Base-by-base conservation (phyloP, 345 rosid species). In the Barbarea vulgaris region DNA sequence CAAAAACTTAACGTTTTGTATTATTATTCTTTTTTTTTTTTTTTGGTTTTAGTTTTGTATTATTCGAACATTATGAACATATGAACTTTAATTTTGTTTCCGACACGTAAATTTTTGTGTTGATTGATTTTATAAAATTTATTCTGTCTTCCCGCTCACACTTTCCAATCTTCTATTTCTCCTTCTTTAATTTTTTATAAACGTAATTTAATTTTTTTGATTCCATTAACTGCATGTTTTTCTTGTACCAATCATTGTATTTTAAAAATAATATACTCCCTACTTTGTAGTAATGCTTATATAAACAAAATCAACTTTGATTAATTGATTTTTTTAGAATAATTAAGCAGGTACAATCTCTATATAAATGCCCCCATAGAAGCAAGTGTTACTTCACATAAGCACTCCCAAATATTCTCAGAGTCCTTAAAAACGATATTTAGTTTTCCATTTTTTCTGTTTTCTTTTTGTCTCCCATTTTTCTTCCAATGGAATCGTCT, bases 351-450 rank as follows among this genome's bases (percentile, higher is more conserved):
- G 60, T 55, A 63, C 7, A 47, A 18, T 25, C 33, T 69, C 80
- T 70, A 55, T 77, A 77, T 70, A 77, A 70, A 55, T 69, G 22
- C 36, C 36, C 22, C 28, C 60, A 25, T 70, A 34, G 76, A 70
- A 54, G 60, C 60, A 63, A 55, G 76, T 64, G 60, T 70, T 70
- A 70, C 66, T 63, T 64, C 76, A 77, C 80, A 70, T 69, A 67
- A 63, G 53, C 48, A 70, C 18, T 55, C 70, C 53, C 39, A 44
- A 63, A 25, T 47, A 62, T 54, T 13, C 34, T 54, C 60, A 3
- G 25, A 37, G 39, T 62, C 57, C 48, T 52, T 50, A 61, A 14
- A 25, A 21, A 50, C 47, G n/a, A 61, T 21, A 53, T 41, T 19
- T 28, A 21, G n/a, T 61, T 54, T 69, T 31, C 39, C 0, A n/a